These are phyloP conservation scores for Hansfordia pulvinata DNA, from an alignment of 2,329 filamentous ascomycete species.

Conservation along the genomic window DNA sequence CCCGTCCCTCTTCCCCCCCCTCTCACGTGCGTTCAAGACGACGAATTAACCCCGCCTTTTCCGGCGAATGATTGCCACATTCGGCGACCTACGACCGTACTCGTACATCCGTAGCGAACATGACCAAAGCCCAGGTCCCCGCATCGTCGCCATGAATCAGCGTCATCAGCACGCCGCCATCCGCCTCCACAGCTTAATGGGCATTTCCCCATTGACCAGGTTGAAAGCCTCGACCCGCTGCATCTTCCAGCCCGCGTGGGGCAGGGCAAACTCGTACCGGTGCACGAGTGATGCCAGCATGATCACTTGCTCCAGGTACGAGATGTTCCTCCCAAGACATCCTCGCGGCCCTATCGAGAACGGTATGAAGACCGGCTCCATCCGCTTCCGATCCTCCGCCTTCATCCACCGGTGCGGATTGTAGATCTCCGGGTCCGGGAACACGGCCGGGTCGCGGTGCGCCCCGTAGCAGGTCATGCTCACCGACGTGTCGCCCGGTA, in stretches of 20 bases:
- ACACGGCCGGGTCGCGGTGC: conserved; percentile 22
- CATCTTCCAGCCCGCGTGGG: conserved; percentile 1
- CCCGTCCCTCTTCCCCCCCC: too few species aligned
- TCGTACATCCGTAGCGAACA: too few species aligned
- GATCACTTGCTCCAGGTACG: conserved; percentile 30
- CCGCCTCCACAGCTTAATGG: background rate
- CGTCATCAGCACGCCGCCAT: too few species aligned
- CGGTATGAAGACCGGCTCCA: conserved; percentile 22
- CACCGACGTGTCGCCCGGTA: conserved; percentile 28
- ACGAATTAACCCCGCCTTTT: too few species aligned
- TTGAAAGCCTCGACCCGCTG: conserved; percentile 1
- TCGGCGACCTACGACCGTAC: too few species aligned
- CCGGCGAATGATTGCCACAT: too few species aligned
- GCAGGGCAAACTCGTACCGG: conserved; percentile 24
- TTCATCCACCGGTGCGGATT: conserved; percentile 27
- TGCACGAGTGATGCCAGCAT: conserved; percentile 26
- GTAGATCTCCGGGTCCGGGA: conserved; percentile 22
- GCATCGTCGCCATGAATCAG: too few species aligned
- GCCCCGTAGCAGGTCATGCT: conserved; percentile 25
- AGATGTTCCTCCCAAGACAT: conserved; percentile 18
- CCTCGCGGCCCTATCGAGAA: conserved; percentile 16
- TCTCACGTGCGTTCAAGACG: too few species aligned
- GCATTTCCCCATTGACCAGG: background rate
- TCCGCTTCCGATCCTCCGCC: conserved; percentile 19
- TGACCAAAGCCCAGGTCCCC: too few species aligned